phyloP scores from a whole-genome alignment of 164 flowering plant species.

The Sextonia rubra region DNA sequence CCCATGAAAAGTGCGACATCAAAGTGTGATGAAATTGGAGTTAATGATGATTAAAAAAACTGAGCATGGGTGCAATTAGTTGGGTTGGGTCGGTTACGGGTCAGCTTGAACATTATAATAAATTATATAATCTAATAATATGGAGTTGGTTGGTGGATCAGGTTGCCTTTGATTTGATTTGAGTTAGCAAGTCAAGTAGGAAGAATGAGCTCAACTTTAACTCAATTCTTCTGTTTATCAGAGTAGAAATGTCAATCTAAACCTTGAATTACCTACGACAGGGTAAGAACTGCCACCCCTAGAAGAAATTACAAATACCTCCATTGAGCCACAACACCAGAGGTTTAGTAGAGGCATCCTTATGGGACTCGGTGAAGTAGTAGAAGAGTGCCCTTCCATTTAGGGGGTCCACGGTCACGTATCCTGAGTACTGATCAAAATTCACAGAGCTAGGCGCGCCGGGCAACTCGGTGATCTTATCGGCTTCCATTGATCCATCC shows the following conservation, averaged over 20 bases:
- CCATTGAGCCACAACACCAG: slow-evolving; percentile 93
- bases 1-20: not conserved
- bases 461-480: slow-evolving; percentile 39
- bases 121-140: too few species aligned
- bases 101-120: too few species aligned
- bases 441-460: slow-evolving; percentile 43
- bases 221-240: not conserved
- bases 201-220: not conserved
- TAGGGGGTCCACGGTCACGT: slow-evolving; percentile 33
- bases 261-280: not conserved
- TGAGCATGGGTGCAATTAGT: not conserved
- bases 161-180: not conserved
- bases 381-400: slow-evolving; percentile 36
- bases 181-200: not conserved
- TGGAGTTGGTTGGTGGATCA: too few species aligned
- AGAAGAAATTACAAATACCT: slow-evolving; percentile 30
- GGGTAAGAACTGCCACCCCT: too few species aligned
- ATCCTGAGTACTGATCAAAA: slow-evolving; percentile 48
- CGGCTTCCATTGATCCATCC: slow-evolving; percentile 27
- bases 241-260: not conserved
- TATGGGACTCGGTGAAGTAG: slow-evolving; percentile 11
- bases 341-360: slow-evolving; percentile 45
- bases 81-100: too few species aligned
- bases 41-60: too few species aligned
- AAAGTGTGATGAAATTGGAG: not conserved